phyloP scores from a whole-genome alignment of 129 eudicot genomes.

The Sambucus nigra region DNA sequence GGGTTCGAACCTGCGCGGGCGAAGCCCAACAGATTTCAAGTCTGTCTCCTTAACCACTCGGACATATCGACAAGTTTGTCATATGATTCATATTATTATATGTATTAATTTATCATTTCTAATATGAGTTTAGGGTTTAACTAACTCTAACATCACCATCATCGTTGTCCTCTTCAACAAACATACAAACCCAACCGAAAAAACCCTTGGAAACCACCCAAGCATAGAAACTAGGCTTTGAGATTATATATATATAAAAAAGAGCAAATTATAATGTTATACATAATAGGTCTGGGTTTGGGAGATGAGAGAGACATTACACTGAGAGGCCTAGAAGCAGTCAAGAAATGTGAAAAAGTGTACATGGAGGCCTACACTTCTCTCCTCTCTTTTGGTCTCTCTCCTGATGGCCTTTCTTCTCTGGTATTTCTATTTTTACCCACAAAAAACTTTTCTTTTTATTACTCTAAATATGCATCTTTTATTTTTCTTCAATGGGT shows the following conservation, averaged over 20 bases:
- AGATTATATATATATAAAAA: background rate
- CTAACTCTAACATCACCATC: background rate
- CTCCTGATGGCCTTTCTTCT: constrained; percentile 56
- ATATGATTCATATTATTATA: no score
- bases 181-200: background rate
- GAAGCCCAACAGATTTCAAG: constrained; percentile 99
- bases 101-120: no score
- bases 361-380: constrained; percentile 92
- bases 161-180: background rate
- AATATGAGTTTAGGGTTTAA: constrained; percentile 6
- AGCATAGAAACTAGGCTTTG: background rate
- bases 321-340: constrained; percentile 74
- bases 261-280: constrained; percentile 36
- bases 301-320: constrained; percentile 89
- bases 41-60: constrained; percentile 99
- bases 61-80: constrained; percentile 73
- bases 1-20: constrained; percentile 99
- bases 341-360: constrained; percentile 45
- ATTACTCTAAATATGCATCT: no score
- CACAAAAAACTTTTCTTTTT: no score
- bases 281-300: constrained; percentile 73
- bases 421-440: constrained; percentile 29
- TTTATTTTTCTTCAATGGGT: background rate
- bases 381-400: constrained; percentile 83
- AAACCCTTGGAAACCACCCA: background rate